Evolutionary conservation across 306 rosid species (phyloP).

Genomic region (Prinsepia uniflora): DNA sequence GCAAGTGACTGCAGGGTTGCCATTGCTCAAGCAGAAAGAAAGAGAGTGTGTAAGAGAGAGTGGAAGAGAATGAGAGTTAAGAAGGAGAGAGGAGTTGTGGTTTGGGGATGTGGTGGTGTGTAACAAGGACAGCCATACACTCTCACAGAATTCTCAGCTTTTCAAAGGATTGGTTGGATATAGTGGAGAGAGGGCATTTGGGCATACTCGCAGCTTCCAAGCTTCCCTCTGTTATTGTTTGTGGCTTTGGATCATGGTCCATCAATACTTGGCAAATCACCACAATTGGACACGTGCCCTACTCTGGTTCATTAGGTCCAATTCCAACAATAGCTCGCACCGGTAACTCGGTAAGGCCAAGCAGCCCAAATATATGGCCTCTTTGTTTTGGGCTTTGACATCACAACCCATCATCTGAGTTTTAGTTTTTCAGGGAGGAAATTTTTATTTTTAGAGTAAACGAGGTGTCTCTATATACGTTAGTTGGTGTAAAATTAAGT

Average conservation of each 20-base stretch:
- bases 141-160: conserved; percentile 3
- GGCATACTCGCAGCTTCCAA: background rate
- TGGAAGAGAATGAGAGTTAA: background rate
- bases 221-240: background rate
- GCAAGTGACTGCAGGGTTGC: conserved; percentile 75
- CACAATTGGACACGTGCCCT: background rate
- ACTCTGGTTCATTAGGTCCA: background rate
- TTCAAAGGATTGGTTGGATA: conserved; percentile 16
- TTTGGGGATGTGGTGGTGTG: conserved; percentile 44
- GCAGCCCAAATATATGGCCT: background rate
- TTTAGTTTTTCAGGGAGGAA: no score
- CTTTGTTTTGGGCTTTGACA: background rate
- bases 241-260: background rate
- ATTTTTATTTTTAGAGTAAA: no score
- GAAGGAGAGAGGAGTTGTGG: conserved; percentile 32
- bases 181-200: background rate
- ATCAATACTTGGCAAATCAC: background rate
- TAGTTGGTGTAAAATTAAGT: no score
- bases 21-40: conserved; percentile 40
- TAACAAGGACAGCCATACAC: conserved; percentile 65
- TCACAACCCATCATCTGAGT: background rate
- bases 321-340: background rate
- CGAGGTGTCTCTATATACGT: no score
- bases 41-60: background rate
- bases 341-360: background rate